Base-by-base conservation (phyloP, 2,329 filamentous ascomycete genomes). In the Pyrenophora seminiperda region DNA sequence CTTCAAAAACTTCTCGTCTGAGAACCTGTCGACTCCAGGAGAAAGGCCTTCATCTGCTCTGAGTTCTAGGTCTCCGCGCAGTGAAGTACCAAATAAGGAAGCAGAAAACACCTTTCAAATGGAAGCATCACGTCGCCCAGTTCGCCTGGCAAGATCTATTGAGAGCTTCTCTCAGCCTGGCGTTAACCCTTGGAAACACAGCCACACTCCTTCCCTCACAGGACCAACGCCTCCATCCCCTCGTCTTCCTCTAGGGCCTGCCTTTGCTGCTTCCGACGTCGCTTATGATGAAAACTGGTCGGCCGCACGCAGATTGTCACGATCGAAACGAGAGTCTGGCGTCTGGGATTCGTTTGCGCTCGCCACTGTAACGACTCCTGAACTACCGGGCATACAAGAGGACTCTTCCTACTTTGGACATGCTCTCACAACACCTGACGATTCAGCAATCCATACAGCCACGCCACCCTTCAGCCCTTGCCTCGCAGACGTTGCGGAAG, bases 101-200 rank as follows among this genome's bases (percentile, higher is more conserved):
- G 47, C 19, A 52, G 27, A 55, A 55, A 17, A 36, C 5, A 46
- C 42, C 7, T 47, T 52, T 4, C 58, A 54, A 11, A 56, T 54
- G 3, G 47, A 50, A 19, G 34, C 45, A 22, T 47, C 54, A n/a
- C 39, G 50, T 31, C 59, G 52, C 41, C 41, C 58, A 6, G 60
- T 73, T 27, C 66, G 70, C 4, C 48, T 63, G 20, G 67, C 58
- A 22, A 58, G 72, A 37, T 74, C 72, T 10, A 72, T 78, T 17
- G 81, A 83, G 50, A 83, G 81, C 60, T 83, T 83, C 61, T 83
- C 80, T 19, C 77, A 79, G n/a, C 79, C 80, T 3, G 76, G 75
- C 18, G 67, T 78, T 3, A 75, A 71, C 53, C 64, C 71, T 52
- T 71, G 74, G 24, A 70, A 70, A 20, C 67, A 73, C 24, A 72